phyloP scores from a whole-genome alignment of 352 stramenopile genomes.

The Phytopythium ostracodes region DNA sequence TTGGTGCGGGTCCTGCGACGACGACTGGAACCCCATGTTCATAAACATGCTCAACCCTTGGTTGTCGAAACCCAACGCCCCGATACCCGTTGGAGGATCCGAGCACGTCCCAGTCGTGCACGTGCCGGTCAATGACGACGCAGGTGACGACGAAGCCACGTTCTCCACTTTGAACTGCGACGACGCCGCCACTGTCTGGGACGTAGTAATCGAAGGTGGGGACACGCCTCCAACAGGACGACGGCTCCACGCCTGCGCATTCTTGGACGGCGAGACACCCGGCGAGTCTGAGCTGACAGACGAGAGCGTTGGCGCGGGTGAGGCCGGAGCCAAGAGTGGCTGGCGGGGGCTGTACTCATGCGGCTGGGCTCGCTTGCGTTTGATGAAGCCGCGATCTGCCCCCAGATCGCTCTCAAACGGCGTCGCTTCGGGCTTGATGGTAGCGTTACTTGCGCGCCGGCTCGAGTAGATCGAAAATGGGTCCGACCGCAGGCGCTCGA shows the following conservation, averaged over 20 bases:
- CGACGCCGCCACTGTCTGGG: slow-evolving; percentile 1
- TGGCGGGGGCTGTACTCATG: slow-evolving; percentile 5
- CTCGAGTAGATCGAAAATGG: slow-evolving; percentile 80
- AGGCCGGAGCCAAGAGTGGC: slow-evolving; percentile 23
- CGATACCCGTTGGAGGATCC: background rate
- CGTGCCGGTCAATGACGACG: background rate
- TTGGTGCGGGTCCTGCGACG: slow-evolving; percentile 20
- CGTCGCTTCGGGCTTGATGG: slow-evolving; percentile 48
- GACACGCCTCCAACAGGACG: slow-evolving; percentile 9
- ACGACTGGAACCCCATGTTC: slow-evolving; percentile 18
- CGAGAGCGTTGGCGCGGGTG: slow-evolving; percentile 26
- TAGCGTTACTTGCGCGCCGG: slow-evolving; percentile 57
- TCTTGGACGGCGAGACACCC: slow-evolving; percentile 36
- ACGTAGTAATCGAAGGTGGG: slow-evolving; percentile 3
- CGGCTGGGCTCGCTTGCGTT: slow-evolving; percentile 51
- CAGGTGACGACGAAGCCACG: background rate
- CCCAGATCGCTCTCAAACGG: slow-evolving; percentile 42
- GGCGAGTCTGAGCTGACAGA: slow-evolving; percentile 28
- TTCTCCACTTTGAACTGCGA: background rate
- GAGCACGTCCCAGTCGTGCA: slow-evolving; percentile 7
- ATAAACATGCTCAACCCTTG: slow-evolving; percentile 33
- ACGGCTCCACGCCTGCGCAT: slow-evolving; percentile 18
- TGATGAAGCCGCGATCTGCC: slow-evolving; percentile 38
- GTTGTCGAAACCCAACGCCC: slow-evolving; percentile 34
- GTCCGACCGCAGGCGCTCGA: slow-evolving; percentile 73